Percentiles rank a stretch among this genome's conserved stretches.
Conservation (phyloP, 371 early-diverging fungal species). For the Quaeritorhiza haematococci region DNA sequence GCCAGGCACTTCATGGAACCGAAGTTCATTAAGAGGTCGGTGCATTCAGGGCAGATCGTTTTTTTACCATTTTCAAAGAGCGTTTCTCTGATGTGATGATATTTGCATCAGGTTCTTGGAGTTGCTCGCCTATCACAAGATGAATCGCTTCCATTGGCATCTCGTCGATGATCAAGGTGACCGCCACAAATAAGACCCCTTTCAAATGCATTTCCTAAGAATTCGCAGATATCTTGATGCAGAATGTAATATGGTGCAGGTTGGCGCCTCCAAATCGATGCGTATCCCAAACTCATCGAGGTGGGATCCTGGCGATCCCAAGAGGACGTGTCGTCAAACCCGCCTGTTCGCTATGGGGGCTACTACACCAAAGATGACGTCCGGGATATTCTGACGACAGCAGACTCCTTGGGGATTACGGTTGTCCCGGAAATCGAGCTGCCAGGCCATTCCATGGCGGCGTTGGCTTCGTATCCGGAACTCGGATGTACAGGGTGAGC, state of each 20-base stretch:
- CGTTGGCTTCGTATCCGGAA: slow-evolving; percentile 9
- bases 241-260: too few species aligned
- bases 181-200: too few species aligned
- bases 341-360: not conserved
- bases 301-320: slow-evolving; percentile 4
- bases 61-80: not conserved
- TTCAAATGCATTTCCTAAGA: too few species aligned
- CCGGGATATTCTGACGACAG: not conserved
- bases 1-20: slow-evolving; percentile 6
- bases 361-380: not conserved
- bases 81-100: not conserved
- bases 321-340: not conserved
- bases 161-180: slow-evolving; percentile 9
- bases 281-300: slow-evolving; percentile 4
- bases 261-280: not conserved
- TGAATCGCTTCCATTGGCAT: slow-evolving; percentile 11
- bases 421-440: slow-evolving; percentile 8
- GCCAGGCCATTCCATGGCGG: slow-evolving; percentile 10
- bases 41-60: too few species aligned
- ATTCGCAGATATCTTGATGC: too few species aligned
- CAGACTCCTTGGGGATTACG: not conserved
- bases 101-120: slow-evolving; percentile 1
- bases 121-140: slow-evolving; percentile 7
- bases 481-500: slow-evolving; percentile 1
- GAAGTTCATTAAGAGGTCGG: slow-evolving; percentile 2